Evolutionary conservation across 225 moss, liverwort and hornwort species (phyloP).

Genomic region (Takakia lepidozioides): DNA sequence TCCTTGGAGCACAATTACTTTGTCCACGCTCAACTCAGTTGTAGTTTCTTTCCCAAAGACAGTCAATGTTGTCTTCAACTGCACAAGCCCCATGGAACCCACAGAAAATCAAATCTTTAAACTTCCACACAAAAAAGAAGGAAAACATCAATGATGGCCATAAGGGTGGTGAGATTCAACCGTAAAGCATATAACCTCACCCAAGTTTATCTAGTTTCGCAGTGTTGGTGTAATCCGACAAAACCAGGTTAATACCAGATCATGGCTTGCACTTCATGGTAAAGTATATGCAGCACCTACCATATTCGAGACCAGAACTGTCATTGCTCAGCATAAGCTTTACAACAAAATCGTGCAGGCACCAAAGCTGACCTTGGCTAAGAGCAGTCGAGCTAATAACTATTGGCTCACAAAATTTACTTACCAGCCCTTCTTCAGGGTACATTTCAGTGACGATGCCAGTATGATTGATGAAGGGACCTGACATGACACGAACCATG

Average conservation of each 20-base stretch:
- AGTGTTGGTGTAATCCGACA: too few species aligned
- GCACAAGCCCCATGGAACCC: conserved; percentile 20
- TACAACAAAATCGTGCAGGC: background rate
- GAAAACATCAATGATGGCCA: background rate
- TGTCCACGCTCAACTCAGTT: conserved; percentile 33
- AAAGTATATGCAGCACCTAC: too few species aligned
- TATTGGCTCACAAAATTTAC: too few species aligned
- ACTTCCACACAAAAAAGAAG: background rate
- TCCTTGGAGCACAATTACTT: conserved; percentile 33
- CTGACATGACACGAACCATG: conserved; percentile 57
- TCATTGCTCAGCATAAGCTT: background rate
- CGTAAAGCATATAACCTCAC: background rate
- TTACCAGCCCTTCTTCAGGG: conserved; percentile 49
- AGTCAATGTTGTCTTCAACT: conserved; percentile 61
- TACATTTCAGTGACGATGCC: conserved; percentile 57
- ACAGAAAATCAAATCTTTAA: conserved; percentile 8
- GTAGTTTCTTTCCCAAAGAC: conserved; percentile 68
- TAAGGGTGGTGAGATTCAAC: background rate
- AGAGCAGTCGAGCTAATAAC: background rate
- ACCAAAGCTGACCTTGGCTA: background rate
- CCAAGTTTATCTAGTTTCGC: background rate
- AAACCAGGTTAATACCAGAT: too few species aligned
- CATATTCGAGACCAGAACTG: too few species aligned
- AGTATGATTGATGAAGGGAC: conserved; percentile 80
- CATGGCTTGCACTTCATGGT: too few species aligned